phyloP scores from a whole-genome alignment of 1,139 yeast genomes.

The Wickerhamiella infanticola region DNA sequence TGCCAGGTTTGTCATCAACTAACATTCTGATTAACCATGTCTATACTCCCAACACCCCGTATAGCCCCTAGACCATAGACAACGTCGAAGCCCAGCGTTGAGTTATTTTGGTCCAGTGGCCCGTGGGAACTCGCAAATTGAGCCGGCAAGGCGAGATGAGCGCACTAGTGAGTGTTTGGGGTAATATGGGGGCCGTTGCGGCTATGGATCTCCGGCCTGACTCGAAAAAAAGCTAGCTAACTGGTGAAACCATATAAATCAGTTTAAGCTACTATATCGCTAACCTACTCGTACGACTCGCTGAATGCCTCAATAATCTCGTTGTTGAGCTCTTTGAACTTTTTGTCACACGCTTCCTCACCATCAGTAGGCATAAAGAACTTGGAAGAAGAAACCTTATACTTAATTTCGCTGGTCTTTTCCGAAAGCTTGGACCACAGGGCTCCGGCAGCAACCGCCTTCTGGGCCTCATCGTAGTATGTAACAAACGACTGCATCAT shows the following conservation, averaged over 20 bases:
- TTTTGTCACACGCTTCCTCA: slow-evolving; percentile 55
- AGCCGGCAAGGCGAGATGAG: too few relatives aligned
- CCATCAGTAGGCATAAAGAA: slow-evolving; percentile 94
- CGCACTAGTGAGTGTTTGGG: too few relatives aligned
- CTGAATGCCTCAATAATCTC: slow-evolving; percentile 82
- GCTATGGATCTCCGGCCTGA: too few relatives aligned
- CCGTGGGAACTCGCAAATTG: too few relatives aligned
- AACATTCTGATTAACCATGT: too few relatives aligned
- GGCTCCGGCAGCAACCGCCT: slow-evolving; percentile 88
- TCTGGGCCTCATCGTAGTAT: slow-evolving; percentile 94
- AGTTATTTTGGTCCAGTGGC: too few relatives aligned
- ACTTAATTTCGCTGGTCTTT: slow-evolving; percentile 78
- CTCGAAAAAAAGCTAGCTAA: too few relatives aligned
- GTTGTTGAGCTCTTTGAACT: slow-evolving; percentile 60
- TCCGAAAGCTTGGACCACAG: slow-evolving; percentile 87
- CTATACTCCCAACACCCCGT: too few relatives aligned
- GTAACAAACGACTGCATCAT: slow-evolving; percentile 93
- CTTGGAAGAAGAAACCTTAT: slow-evolving; percentile 84
- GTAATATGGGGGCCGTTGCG: too few relatives aligned
- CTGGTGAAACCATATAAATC: background rate
- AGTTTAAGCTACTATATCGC: background rate
- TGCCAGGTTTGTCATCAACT: background rate
- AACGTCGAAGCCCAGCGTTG: too few relatives aligned
- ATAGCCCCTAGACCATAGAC: too few relatives aligned
- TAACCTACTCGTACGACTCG: slow-evolving; percentile 73